Percentiles rank a stretch among this genome's conserved stretches.
phyloP scores from a whole-genome alignment of 371 early-diverging fungal species.

The Mucor plumbeus region DNA sequence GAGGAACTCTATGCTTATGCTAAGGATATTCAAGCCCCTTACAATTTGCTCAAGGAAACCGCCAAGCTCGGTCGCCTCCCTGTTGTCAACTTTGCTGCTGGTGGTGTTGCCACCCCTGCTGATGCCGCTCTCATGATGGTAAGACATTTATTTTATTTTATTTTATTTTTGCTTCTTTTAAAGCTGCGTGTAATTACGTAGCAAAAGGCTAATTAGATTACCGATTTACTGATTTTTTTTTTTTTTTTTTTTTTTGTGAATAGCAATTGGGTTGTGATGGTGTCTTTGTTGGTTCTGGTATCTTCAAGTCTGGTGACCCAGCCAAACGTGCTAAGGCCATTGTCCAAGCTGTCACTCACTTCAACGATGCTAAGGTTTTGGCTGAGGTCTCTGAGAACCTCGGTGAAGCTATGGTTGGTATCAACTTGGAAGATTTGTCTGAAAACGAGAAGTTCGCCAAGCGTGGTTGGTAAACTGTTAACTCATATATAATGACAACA shows the following conservation, averaged over 20 bases:
- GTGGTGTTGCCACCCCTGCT: slow-evolving; percentile 96
- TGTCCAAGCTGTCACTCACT: slow-evolving; percentile 95
- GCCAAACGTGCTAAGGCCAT: slow-evolving; percentile 96
- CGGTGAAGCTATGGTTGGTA: slow-evolving; percentile 97
- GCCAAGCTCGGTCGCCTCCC: slow-evolving; percentile 91
- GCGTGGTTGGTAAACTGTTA: slow-evolving; percentile 72
- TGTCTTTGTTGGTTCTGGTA: slow-evolving; percentile 90
- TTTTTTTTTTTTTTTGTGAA: slow-evolving; percentile 6
- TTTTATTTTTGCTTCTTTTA: slow-evolving; percentile 3
- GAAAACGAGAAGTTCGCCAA: slow-evolving; percentile 73
- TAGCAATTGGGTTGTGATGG: slow-evolving; percentile 96
- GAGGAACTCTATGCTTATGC: slow-evolving; percentile 85
- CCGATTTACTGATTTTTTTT: background rate
- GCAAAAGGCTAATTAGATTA: background rate
- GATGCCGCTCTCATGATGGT: slow-evolving; percentile 97
- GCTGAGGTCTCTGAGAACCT: slow-evolving; percentile 92
- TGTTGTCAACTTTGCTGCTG: slow-evolving; percentile 98
- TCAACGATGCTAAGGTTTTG: slow-evolving; percentile 84
- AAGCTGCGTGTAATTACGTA: slow-evolving; percentile 2
- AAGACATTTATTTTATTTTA: slow-evolving; percentile 17
- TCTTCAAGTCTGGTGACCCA: slow-evolving; percentile 95
- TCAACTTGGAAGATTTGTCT: slow-evolving; percentile 79
- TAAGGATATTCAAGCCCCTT: slow-evolving; percentile 93
- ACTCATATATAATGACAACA: background rate
- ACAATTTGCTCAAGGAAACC: slow-evolving; percentile 88